These are phyloP conservation scores for Camptophora hylomeconis DNA, from an alignment of 2,329 filamentous ascomycete genomes.

Conservation along the genomic window DNA sequence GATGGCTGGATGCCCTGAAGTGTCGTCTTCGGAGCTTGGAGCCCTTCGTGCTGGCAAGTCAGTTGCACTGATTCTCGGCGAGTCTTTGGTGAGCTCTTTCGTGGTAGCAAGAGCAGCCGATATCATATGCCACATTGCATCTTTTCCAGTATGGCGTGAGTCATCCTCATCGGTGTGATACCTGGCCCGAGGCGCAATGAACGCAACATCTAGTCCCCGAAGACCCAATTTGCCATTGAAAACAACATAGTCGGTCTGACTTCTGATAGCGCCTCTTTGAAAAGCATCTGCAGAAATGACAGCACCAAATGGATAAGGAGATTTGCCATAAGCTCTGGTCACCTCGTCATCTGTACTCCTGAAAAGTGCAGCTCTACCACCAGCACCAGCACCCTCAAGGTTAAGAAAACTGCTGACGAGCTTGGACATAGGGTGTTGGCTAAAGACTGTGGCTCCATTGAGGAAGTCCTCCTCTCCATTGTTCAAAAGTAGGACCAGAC, in stretches of 20 bases:
- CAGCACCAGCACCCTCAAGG: slow-evolving; percentile 85
- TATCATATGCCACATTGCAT: slow-evolving; percentile 86
- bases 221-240: slow-evolving; percentile 67
- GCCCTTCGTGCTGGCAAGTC: slow-evolving; percentile 52
- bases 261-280: slow-evolving; percentile 61
- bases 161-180: slow-evolving; percentile 93
- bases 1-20: slow-evolving; percentile 56
- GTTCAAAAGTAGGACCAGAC: slow-evolving; percentile 77
- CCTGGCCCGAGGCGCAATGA: slow-evolving; percentile 69
- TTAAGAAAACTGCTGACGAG: slow-evolving; percentile 85
- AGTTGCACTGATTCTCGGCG: slow-evolving; percentile 34
- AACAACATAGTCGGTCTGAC: slow-evolving; percentile 79
- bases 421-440: slow-evolving; percentile 65
- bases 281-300: slow-evolving; percentile 78
- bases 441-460: slow-evolving; percentile 74
- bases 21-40: slow-evolving; percentile 51
- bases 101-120: slow-evolving; percentile 68
- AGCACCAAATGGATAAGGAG: slow-evolving; percentile 66
- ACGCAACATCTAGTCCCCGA: slow-evolving; percentile 82
- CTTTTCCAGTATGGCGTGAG: slow-evolving; percentile 53
- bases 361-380: slow-evolving; percentile 77
- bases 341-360: slow-evolving; percentile 78
- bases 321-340: slow-evolving; percentile 60
- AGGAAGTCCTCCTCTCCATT: slow-evolving; percentile 92
- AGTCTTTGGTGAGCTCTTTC: slow-evolving; percentile 48